Evolutionary conservation across 2,329 filamentous ascomycete species (phyloP).

Genomic region (Colletotrichum chlorophyti): DNA sequence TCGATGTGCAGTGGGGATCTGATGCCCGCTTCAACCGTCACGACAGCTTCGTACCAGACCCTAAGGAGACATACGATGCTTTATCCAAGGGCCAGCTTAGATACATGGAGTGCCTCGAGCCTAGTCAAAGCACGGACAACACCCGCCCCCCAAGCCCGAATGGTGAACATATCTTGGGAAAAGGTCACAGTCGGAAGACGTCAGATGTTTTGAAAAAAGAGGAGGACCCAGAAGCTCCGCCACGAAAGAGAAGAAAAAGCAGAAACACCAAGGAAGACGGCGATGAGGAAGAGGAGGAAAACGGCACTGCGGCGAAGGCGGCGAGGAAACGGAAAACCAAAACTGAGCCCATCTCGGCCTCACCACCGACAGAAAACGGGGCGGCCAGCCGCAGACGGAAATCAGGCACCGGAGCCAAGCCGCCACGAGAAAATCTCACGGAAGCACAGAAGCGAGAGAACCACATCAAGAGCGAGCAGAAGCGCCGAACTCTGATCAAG

Average conservation of each 20-base stretch:
- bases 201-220: constrained; percentile 38
- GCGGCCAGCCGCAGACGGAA: constrained; percentile 56
- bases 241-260: constrained; percentile 63
- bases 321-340: constrained; percentile 57
- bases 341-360: constrained; percentile 41
- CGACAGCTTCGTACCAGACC: constrained; percentile 65
- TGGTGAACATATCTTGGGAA: constrained; percentile 31
- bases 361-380: constrained; percentile 42
- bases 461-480: constrained; percentile 88
- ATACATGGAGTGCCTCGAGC: constrained; percentile 63
- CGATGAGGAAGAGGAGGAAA: constrained; percentile 49
- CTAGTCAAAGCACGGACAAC: constrained; percentile 63
- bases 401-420: constrained; percentile 52
- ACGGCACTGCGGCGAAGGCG: constrained; percentile 38
- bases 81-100: constrained; percentile 62
- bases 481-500: constrained; percentile 81
- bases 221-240: constrained; percentile 48
- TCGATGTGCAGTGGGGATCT: constrained; percentile 70
- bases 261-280: constrained; percentile 51
- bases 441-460: constrained; percentile 86
- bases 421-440: constrained; percentile 73
- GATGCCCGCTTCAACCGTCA: constrained; percentile 67
- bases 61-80: constrained; percentile 64
- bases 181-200: constrained; percentile 32
- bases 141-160: constrained; percentile 66